These are phyloP conservation scores for Neurospora sp. DNA, from an alignment of 2,329 filamentous ascomycete species.

Conservation along the genomic window DNA sequence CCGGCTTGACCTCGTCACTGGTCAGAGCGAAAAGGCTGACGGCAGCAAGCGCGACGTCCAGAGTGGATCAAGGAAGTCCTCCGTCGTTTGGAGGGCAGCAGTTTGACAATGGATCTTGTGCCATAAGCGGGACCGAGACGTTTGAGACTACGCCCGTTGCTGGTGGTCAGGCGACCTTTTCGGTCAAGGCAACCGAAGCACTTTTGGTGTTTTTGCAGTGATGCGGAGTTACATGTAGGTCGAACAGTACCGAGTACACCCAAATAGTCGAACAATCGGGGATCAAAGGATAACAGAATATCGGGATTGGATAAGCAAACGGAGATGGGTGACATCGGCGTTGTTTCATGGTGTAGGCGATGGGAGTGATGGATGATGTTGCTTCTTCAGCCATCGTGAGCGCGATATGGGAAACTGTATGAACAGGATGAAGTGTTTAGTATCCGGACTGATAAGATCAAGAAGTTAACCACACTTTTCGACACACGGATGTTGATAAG, in stretches of 20 bases:
- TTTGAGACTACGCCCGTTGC: slow-evolving; percentile 26
- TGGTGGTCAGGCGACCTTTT: slow-evolving; percentile 29
- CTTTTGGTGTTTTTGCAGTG: slow-evolving; percentile 35
- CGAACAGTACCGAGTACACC: too few species aligned
- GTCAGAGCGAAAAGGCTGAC: slow-evolving; percentile 35
- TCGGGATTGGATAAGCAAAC: neutral
- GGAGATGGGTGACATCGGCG: neutral
- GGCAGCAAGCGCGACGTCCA: slow-evolving; percentile 30
- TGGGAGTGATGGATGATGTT: neutral
- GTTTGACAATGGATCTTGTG: slow-evolving; percentile 36
- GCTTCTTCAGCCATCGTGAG: neutral
- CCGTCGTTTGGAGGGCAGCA: slow-evolving; percentile 35
- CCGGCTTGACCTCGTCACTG: slow-evolving; percentile 26
- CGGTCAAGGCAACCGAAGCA: slow-evolving; percentile 35
- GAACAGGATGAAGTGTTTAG: neutral
- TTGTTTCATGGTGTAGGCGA: neutral
- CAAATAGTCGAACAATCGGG: neutral
- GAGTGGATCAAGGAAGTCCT: slow-evolving; percentile 32
- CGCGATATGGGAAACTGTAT: neutral
- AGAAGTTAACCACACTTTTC: neutral
- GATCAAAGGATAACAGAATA: neutral
- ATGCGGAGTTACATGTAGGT: neutral
- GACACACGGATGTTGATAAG: neutral
- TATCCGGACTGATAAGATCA: neutral
- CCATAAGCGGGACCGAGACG: slow-evolving; percentile 28